A percentile compares a stretch with the other conserved stretches of the same genome.
Evolutionary conservation across 257 asterid genomes (phyloP).

Genomic region (Echites panduratus): DNA sequence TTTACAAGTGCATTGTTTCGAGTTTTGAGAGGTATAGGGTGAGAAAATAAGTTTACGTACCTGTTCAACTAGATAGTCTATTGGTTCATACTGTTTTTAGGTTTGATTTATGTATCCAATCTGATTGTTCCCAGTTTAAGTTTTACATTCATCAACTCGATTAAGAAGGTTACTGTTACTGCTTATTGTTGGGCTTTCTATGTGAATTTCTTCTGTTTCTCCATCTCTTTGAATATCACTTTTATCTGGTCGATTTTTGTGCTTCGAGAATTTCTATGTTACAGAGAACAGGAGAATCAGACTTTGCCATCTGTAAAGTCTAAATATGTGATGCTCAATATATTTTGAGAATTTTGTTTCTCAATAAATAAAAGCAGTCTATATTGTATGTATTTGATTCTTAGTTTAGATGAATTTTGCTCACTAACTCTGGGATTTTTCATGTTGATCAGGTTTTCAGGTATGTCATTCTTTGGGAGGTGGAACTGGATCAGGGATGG

Average conservation of each 20-base stretch:
- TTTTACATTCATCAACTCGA: neutral
- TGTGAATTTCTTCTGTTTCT: neutral
- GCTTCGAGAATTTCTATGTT: neutral
- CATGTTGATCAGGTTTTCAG: constrained; percentile 46
- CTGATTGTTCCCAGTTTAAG: neutral
- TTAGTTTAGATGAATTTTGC: neutral
- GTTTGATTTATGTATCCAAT: neutral
- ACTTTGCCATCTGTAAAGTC: neutral
- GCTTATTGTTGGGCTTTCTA: neutral
- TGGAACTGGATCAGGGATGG: constrained; percentile 91
- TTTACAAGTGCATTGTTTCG: neutral
- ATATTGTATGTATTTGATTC: neutral
- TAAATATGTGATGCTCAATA: too few relatives aligned
- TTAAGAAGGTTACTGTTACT: neutral
- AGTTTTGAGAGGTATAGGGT: neutral
- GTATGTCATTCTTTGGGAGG: constrained; percentile 83
- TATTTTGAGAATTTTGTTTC: neutral
- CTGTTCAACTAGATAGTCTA: neutral
- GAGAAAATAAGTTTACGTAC: neutral
- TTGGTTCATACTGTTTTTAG: neutral
- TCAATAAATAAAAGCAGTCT: neutral
- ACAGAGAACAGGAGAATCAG: neutral
- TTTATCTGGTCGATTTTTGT: neutral
- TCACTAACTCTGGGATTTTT: neutral
- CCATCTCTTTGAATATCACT: neutral